A percentile compares a stretch with the other conserved stretches of the same genome.
Evolutionary conservation across 1,284 basidiomycete species (phyloP).

Genomic region (Trichosporon asahii): DNA sequence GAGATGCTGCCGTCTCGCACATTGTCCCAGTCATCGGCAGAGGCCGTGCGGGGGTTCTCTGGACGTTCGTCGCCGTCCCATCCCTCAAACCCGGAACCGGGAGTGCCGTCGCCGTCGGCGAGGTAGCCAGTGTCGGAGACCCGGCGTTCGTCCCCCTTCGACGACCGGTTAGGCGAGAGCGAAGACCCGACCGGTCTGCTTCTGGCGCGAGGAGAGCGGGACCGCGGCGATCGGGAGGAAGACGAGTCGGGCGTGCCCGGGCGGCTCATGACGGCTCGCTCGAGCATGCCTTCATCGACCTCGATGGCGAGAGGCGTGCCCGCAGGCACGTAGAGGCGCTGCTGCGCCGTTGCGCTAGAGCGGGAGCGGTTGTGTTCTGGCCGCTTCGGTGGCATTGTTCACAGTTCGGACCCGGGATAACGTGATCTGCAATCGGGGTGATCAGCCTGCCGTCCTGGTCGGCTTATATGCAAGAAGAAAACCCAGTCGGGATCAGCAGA

Average conservation of each 20-base stretch:
- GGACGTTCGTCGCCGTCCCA: background rate
- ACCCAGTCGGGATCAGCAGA: too few relatives aligned
- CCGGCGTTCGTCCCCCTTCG: background rate
- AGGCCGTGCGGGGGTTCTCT: conserved; percentile 5
- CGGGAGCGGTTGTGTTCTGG: background rate
- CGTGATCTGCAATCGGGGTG: background rate
- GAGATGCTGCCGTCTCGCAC: conserved; percentile 31
- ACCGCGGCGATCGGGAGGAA: background rate
- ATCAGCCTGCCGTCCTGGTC: too few relatives aligned
- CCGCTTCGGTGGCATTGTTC: background rate
- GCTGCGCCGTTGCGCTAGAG: background rate
- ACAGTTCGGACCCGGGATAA: background rate
- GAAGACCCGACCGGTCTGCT: background rate
- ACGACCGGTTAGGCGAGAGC: background rate
- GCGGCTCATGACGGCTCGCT: background rate
- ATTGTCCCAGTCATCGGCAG: conserved; percentile 31
- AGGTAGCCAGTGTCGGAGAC: conserved; percentile 13
- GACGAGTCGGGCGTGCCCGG: background rate
- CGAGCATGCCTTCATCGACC: conserved; percentile 3
- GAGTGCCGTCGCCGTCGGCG: conserved; percentile 14
- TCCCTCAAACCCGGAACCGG: background rate
- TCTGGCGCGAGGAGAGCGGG: background rate
- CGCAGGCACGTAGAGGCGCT: background rate
- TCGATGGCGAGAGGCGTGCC: background rate
- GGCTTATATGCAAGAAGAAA: too few relatives aligned